A percentile compares a stretch with the other conserved stretches of the same genome.
Evolutionary conservation across 2,329 filamentous ascomycete species (phyloP).

Genomic region (Botrytis aclada): DNA sequence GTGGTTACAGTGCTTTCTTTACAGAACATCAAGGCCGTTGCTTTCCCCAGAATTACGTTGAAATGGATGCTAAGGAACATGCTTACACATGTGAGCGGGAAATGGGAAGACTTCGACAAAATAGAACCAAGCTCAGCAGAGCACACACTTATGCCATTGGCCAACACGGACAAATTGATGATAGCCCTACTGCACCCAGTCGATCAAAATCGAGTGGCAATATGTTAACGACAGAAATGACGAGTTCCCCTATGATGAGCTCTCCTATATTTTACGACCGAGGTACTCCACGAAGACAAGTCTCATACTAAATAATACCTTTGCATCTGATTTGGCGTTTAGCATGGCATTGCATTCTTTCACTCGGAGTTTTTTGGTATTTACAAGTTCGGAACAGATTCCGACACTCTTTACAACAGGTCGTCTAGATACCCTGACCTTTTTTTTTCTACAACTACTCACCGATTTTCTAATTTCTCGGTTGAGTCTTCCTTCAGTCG

Average conservation of each 20-base stretch:
- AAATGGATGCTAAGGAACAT: slow-evolving; percentile 92
- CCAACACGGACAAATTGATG: slow-evolving; percentile 57
- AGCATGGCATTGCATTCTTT: slow-evolving; percentile 21
- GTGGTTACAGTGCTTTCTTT: slow-evolving; percentile 94
- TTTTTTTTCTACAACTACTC: slow-evolving; percentile 13
- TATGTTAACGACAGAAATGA: slow-evolving; percentile 39
- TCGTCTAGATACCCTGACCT: slow-evolving; percentile 19
- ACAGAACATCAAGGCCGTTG: slow-evolving; percentile 73
- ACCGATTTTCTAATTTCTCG: slow-evolving; percentile 8
- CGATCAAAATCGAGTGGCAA: slow-evolving; percentile 31
- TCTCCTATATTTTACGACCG: slow-evolving; percentile 50
- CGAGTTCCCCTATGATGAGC: slow-evolving; percentile 18
- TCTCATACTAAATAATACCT: slow-evolving; percentile 52
- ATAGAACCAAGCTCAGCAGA: slow-evolving; percentile 75
- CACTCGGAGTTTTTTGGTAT: slow-evolving; percentile 14
- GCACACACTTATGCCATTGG: slow-evolving; percentile 97
- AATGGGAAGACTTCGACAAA: slow-evolving; percentile 86
- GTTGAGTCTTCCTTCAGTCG: slow-evolving; percentile 13
- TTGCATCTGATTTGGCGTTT: slow-evolving; percentile 33
- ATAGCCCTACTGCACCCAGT: slow-evolving; percentile 53
- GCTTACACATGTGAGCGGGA: slow-evolving; percentile 91
- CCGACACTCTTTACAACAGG: slow-evolving; percentile 13
- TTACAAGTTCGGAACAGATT: slow-evolving; percentile 15
- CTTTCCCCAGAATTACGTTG: slow-evolving; percentile 92
- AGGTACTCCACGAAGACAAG: slow-evolving; percentile 58